phyloP scores from a whole-genome alignment of 2,329 filamentous ascomycete species.

The Alternaria atra region DNA sequence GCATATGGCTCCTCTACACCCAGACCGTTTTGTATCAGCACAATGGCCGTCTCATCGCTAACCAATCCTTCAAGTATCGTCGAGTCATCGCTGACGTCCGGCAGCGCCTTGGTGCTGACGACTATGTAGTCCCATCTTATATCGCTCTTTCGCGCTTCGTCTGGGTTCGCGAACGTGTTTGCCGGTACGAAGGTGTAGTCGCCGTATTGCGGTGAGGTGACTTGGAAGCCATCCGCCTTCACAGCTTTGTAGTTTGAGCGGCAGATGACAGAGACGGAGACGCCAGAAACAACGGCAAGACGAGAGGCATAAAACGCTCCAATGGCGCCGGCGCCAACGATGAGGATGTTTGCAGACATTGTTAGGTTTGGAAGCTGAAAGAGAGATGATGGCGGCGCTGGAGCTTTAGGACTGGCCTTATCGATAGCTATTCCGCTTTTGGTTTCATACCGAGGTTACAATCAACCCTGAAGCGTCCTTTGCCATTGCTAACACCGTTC shows the following conservation, averaged over 20 bases:
- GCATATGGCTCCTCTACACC: constrained; percentile 75
- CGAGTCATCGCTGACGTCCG: constrained; percentile 70
- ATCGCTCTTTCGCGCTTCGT: constrained; percentile 61
- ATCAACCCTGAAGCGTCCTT: background rate
- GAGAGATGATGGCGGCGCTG: background rate
- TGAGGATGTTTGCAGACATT: constrained; percentile 64
- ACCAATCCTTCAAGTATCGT: constrained; percentile 69
- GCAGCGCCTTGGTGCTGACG: constrained; percentile 75
- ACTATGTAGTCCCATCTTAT: constrained; percentile 71
- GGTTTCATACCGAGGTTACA: background rate
- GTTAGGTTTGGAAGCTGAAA: background rate
- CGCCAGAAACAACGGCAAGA: constrained; percentile 66
- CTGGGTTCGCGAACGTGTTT: constrained; percentile 69
- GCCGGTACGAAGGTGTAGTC: constrained; percentile 71
- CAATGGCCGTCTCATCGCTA: constrained; percentile 62
- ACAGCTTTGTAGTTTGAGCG: constrained; percentile 77
- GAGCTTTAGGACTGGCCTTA: constrained; percentile 1
- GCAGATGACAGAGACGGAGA: constrained; percentile 74
- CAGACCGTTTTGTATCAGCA: constrained; percentile 75
- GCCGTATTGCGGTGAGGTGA: constrained; percentile 73
- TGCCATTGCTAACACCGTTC: background rate
- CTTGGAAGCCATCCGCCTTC: constrained; percentile 66
- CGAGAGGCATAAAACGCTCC: constrained; percentile 77
- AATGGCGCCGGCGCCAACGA: constrained; percentile 75
- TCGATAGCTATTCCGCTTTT: constrained; percentile 20